phyloP scores from a whole-genome alignment of 495 filamentous ascomycete genomes.

The Hypoxylon crocopeplum region DNA sequence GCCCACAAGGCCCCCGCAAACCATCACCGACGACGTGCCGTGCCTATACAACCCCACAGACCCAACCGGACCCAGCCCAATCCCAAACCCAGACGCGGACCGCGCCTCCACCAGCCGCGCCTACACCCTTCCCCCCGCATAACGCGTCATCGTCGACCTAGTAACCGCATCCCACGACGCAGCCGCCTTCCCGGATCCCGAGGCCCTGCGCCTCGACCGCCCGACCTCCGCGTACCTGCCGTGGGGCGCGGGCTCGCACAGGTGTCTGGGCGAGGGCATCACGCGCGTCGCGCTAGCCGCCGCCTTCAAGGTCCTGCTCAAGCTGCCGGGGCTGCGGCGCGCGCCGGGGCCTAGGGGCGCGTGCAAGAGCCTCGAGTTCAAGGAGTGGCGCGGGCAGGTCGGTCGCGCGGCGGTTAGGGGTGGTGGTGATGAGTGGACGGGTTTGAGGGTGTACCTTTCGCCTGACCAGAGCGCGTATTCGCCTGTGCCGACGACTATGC shows the following conservation, averaged over 20 bases:
- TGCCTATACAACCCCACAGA: slow-evolving; percentile 39
- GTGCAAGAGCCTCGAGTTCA: slow-evolving; percentile 65
- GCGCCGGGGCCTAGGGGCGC: slow-evolving; percentile 65
- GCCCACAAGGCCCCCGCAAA: slow-evolving; percentile 46
- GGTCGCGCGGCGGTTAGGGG: slow-evolving; percentile 16
- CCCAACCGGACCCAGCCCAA: slow-evolving; percentile 10
- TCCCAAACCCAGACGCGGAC: slow-evolving; percentile 19
- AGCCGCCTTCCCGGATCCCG: slow-evolving; percentile 67
- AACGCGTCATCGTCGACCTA: slow-evolving; percentile 55
- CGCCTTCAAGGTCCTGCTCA: slow-evolving; percentile 51
- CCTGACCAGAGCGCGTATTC: slow-evolving; percentile 68
- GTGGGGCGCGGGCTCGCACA: slow-evolving; percentile 66
- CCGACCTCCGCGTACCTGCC: slow-evolving; percentile 68
- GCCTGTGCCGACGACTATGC: slow-evolving; percentile 67
- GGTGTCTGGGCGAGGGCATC: slow-evolving; percentile 63
- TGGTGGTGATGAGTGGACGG: slow-evolving; percentile 41
- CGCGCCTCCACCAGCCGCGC: slow-evolving; percentile 16
- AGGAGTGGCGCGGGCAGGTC: slow-evolving; percentile 47
- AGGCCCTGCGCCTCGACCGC: slow-evolving; percentile 65
- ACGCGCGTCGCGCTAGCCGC: slow-evolving; percentile 64
- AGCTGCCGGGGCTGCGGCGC: slow-evolving; percentile 53
- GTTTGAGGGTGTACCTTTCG: slow-evolving; percentile 68
- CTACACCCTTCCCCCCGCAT: slow-evolving; percentile 33
- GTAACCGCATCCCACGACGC: slow-evolving; percentile 68
- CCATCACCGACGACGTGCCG: slow-evolving; percentile 58